A percentile compares a stretch with the other conserved stretches of the same genome.
These are phyloP conservation scores for Asterochloris erici DNA, from an alignment of 139 green algal species.

Conservation along the genomic window DNA sequence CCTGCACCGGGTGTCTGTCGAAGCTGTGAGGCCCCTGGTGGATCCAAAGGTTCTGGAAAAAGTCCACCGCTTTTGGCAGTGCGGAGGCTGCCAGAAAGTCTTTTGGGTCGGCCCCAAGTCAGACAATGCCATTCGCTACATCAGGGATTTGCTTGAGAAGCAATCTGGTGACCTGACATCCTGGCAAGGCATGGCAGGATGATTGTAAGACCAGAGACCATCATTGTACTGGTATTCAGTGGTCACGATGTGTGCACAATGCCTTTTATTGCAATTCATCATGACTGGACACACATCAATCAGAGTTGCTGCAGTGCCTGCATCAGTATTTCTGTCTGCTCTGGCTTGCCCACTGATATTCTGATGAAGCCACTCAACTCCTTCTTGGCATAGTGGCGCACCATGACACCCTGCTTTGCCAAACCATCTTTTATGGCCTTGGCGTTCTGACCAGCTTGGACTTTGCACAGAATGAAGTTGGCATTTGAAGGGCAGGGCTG, in stretches of 20 bases:
- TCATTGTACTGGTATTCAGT: no score
- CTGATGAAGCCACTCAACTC: slow-evolving; percentile 89
- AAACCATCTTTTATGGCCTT: slow-evolving; percentile 77
- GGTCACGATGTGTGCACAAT: no score
- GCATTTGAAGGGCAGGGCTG: slow-evolving; percentile 86
- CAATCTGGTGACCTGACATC: no score
- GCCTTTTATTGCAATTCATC: no score
- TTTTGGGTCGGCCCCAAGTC: slow-evolving; percentile 16
- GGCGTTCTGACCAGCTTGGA: slow-evolving; percentile 64
- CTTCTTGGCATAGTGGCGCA: slow-evolving; percentile 92
- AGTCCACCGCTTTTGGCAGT: slow-evolving; percentile 8
- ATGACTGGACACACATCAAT: not conserved
- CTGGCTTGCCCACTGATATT: slow-evolving; percentile 90
- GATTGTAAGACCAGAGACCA: no score
- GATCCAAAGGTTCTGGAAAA: slow-evolving; percentile 1
- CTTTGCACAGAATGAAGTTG: slow-evolving; percentile 97
- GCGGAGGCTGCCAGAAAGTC: slow-evolving; percentile 6
- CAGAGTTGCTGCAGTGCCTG: slow-evolving; percentile 42
- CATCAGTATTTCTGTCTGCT: slow-evolving; percentile 91
- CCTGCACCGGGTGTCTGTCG: not conserved
- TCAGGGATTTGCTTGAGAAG: not conserved
- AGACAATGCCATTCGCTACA: slow-evolving; percentile 3
- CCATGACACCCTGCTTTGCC: slow-evolving; percentile 74
- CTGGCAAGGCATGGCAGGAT: not conserved
- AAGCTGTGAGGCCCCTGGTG: not conserved